Conservation (phyloP, 2,329 filamentous ascomycete species). For the Paecilomyces sp. region DNA sequence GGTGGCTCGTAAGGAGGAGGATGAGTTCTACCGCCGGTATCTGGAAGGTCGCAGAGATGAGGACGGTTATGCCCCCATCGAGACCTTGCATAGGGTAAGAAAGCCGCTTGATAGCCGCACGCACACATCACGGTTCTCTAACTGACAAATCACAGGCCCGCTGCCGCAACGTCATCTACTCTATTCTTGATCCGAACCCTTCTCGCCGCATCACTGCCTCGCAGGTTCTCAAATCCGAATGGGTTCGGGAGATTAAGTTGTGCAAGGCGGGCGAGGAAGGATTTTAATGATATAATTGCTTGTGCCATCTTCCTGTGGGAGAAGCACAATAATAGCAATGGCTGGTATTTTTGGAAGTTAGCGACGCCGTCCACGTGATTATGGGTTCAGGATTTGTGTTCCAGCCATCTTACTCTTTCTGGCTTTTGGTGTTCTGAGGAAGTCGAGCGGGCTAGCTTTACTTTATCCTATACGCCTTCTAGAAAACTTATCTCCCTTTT, state of each 20-base stretch:
- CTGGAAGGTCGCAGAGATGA: constrained; percentile 88
- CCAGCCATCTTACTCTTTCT: background rate
- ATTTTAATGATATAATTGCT: constrained; percentile 45
- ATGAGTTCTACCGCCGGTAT: constrained; percentile 95
- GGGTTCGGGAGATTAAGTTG: constrained; percentile 94
- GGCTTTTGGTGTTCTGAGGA: background rate
- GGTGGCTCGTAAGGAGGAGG: constrained; percentile 92
- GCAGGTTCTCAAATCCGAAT: constrained; percentile 96
- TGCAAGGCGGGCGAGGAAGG: constrained; percentile 97
- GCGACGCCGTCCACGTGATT: background rate
- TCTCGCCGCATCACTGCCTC: constrained; percentile 87
- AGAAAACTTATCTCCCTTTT: background rate
- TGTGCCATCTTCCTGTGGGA: background rate
- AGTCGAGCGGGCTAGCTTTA: background rate
- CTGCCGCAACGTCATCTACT: constrained; percentile 98
- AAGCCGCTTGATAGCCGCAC: background rate
- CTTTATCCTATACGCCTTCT: background rate
- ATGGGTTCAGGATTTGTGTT: background rate
- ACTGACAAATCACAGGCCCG: constrained; percentile 57
- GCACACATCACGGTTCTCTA: background rate
- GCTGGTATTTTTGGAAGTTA: background rate
- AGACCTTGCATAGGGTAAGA: constrained; percentile 86
- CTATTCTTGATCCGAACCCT: constrained; percentile 91
- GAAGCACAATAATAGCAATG: background rate
- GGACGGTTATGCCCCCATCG: constrained; percentile 92